These are phyloP conservation scores for Lycium ferocissimum DNA, from an alignment of 257 asterid genomes.

Conservation along the genomic window DNA sequence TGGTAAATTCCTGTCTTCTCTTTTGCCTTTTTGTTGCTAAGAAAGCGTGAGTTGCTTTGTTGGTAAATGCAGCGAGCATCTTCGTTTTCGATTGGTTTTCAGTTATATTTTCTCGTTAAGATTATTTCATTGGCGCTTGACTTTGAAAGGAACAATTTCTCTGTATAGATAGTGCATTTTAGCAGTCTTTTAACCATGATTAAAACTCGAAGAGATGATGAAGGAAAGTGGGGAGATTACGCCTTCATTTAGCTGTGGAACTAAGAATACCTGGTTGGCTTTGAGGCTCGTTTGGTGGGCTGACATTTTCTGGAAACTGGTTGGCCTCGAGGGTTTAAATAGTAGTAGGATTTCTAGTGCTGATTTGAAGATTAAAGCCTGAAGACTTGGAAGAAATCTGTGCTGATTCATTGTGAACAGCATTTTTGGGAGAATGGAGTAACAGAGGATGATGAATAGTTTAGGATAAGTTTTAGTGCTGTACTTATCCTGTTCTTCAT, in stretches of 20 bases:
- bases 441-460: not conserved
- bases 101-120: not conserved
- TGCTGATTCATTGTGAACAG: conserved; percentile 21
- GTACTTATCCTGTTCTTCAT: conserved; percentile 4
- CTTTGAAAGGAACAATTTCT: not conserved
- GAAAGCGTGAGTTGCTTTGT: conserved; percentile 3
- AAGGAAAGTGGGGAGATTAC: not conserved
- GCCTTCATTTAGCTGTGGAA: conserved; percentile 19
- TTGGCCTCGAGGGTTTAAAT: not conserved
- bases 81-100: conserved; percentile 5
- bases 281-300: conserved; percentile 3
- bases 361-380: conserved; percentile 21
- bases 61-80: not conserved
- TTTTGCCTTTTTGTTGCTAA: conserved; percentile 23
- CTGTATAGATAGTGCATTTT: not conserved
- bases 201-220: conserved; percentile 15
- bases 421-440: conserved; percentile 9
- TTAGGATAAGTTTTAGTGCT: too few relatives aligned
- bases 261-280: not conserved
- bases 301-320: conserved; percentile 2
- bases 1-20: conserved; percentile 54
- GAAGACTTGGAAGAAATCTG: not conserved
- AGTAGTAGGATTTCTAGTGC: not conserved
- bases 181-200: not conserved
- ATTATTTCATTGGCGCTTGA: not conserved